Evolutionary conservation across 2,329 filamentous ascomycete genomes (phyloP), one percentile per base, ranked within the genome.

Genomic region (Hymenoscyphus linearis): DNA sequence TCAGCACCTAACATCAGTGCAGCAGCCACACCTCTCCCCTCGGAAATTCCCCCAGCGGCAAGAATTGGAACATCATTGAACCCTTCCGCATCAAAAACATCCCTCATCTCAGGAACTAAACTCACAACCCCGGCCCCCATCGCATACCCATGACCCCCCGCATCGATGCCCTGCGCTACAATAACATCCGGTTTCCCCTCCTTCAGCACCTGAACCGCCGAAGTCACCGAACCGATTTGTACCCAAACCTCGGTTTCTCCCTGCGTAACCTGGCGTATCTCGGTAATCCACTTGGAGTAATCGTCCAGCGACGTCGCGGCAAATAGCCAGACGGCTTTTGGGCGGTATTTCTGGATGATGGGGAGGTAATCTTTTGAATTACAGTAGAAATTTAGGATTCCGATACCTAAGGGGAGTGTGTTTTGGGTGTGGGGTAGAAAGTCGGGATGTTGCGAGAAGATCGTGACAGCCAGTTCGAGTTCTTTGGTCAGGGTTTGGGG

Each of bases 251-350:
- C 69, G 1, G 69, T 69, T 50, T 64, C 65, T 27, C 58, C 64
- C 22, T 27, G 58, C 16, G 35, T 67, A 3, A 61, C 64, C 58
- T 68, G 57, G 5, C 71, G 60, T 7, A 76, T 68, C 0, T 62
- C 61, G 10, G 64, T 58, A 5, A 69, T 65, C 74, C 74, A 76
- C 2, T 50, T 44, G 9, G 64, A 58, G 1, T 75, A 64, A 18
- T 74, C 69, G 2, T 62, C 35, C 1, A 57, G 31, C 7, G 68
- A 54, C 5, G 53, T 40, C 3, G 80, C 75, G 0, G 78, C 78
- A 60, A 80, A 82, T 1, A 83, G 71, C 80, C 80, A 82, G 2
- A 74, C 75, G 0, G 77, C 80, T n/a, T 63, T 65, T 25, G 71
- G 63, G 57, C 26, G 62, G 36, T 22, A 60, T 36, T 55, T n/a